Base-by-base conservation (phyloP, 257 asterid species). In the Primulina huaijiensis region DNA sequence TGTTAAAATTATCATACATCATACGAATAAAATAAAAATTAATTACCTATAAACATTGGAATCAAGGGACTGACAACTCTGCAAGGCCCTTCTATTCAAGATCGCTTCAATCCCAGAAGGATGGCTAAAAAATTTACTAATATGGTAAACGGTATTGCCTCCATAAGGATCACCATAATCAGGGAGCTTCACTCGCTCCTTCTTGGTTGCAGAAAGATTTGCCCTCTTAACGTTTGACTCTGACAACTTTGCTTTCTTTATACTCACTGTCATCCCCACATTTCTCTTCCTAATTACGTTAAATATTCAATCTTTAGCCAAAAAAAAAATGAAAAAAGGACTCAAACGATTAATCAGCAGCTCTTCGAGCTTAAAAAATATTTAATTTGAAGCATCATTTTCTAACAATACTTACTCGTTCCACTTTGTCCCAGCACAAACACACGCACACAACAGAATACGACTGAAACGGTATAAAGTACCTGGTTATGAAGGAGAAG, bases 101-200 rank as follows among this genome's bases (percentile, higher is more conserved):
- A 88, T 81, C 8, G 97, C 88, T 74, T 92, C 96, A 79, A 89
- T 34, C 38, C 97, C 98, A 58, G 90, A 86, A 37, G 90, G 92
- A 75, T 91, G 95, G 60, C 79, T 79, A 43, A 91, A 82, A 77
- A 91, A 91, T 55, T 91, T 81, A 75, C 92, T 84, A 62, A 91
- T 82, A 62, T 80, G 81, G 34, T 67, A 66, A 55, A 60, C 50
- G 40, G 60, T 72, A 29, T 69, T 66, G 71, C 73, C 81, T 43
- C 81, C 85, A 31, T 40, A 61, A 21, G 65, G 59, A 74, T 77
- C 83, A 34, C 76, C 81, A 63, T 81, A 75, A 50, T 71, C 83
- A 17, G 96, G 90, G 46, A 90, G 81, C 80, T 76, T 76, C 25
- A 85, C 78, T 75, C 89, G 84, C 82, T 90, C 92, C 80, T 76